A percentile compares a stretch with the other conserved stretches of the same genome.
Conservation (phyloP, 768 basidiomycete genomes). For the Serpula lacrymans region DNA sequence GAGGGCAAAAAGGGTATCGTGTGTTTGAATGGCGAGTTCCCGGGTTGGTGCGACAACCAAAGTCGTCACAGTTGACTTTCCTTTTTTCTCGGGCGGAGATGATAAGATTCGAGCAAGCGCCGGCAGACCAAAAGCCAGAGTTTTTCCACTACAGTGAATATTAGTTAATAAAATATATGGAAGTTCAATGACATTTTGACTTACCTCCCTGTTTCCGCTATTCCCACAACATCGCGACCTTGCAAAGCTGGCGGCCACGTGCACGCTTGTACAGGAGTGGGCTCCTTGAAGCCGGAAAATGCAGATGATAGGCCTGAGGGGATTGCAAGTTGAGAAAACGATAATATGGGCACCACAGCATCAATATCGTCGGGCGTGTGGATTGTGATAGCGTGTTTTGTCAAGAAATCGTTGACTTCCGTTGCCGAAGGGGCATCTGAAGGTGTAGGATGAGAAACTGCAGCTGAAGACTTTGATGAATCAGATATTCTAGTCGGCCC, state of each 20-base stretch:
- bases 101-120: conserved; percentile 68
- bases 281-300: conserved; percentile 73
- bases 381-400: conserved; percentile 72
- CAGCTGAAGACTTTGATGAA: conserved; percentile 18
- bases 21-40: conserved; percentile 94
- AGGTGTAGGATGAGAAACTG: conserved; percentile 13
- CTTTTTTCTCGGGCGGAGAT: conserved; percentile 26
- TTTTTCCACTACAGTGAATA: conserved; percentile 72
- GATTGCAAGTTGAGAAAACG: conserved; percentile 72
- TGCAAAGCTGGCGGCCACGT: conserved; percentile 87
- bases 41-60: conserved; percentile 93
- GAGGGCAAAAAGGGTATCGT: conserved; percentile 72
- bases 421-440: conserved; percentile 20
- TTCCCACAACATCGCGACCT: conserved; percentile 87
- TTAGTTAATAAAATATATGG: conserved; percentile 1
- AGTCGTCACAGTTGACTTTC: conserved; percentile 45
- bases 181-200: conserved; percentile 8
- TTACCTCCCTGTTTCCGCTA: conserved; percentile 92
- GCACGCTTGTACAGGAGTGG: conserved; percentile 94
- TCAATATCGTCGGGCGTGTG: conserved; percentile 45
- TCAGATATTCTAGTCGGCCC: conserved; percentile 3
- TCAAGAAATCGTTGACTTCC: conserved; percentile 63
- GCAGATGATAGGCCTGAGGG: conserved; percentile 57
- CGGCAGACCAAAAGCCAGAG: conserved; percentile 92
- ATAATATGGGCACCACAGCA: conserved; percentile 60